These are phyloP conservation scores for Monosporascus sp. DNA, from an alignment of 2,329 filamentous ascomycete species.

Conservation along the genomic window DNA sequence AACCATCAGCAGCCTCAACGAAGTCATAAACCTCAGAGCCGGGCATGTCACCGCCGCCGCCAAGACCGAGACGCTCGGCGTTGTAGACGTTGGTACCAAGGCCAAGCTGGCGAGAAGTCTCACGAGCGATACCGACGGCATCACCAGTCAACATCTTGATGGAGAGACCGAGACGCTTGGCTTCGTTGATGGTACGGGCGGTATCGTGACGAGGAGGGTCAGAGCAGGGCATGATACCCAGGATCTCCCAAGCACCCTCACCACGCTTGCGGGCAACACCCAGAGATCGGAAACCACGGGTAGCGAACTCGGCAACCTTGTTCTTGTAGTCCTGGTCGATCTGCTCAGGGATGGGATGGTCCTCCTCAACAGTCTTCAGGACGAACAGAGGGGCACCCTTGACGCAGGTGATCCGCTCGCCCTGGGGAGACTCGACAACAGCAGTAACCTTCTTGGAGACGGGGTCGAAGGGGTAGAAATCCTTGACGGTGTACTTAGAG, in stretches of 20 bases:
- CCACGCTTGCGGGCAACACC: constrained; percentile 88
- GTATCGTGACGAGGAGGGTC: constrained; percentile 90
- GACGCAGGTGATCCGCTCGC: constrained; percentile 80
- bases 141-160: constrained; percentile 98
- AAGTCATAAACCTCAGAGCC: constrained; percentile 93
- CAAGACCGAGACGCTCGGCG: constrained; percentile 84
- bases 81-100: constrained; percentile 93
- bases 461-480: constrained; percentile 86
- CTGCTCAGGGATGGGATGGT: constrained; percentile 71
- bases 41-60: constrained; percentile 86
- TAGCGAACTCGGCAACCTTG: constrained; percentile 86
- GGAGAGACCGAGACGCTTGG: constrained; percentile 78
- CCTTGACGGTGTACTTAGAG: constrained; percentile 76
- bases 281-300: constrained; percentile 88
- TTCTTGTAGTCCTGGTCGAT: constrained; percentile 84
- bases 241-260: constrained; percentile 79
- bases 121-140: constrained; percentile 86
- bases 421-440: constrained; percentile 75
- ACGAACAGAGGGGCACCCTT: constrained; percentile 89
- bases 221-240: constrained; percentile 92
- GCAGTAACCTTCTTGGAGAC: constrained; percentile 91
- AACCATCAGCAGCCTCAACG: constrained; percentile 90
- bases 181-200: constrained; percentile 83
- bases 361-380: constrained; percentile 80
- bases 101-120: constrained; percentile 86